Conservation (phyloP, 345 rosid species). For the Euphorbia peplus region DNA sequence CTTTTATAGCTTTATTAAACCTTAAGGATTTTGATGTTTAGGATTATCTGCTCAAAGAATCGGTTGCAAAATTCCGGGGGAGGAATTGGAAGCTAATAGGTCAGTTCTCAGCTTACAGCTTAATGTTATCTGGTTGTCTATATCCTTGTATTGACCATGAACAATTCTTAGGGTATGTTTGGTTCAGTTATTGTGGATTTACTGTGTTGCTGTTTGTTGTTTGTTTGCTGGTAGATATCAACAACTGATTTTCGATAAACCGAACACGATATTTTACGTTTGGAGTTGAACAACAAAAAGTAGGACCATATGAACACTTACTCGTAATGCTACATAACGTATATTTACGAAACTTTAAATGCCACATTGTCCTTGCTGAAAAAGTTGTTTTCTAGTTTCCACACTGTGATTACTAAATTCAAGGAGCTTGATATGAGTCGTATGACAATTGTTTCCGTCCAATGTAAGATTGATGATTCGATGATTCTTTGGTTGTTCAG, state of each 20-base stretch:
- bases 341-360: neutral
- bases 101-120: neutral
- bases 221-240: no score
- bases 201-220: no score
- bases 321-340: neutral
- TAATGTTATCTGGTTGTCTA: neutral
- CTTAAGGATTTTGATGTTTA: slow-evolving; percentile 11
- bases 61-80: slow-evolving; percentile 24
- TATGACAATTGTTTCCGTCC: neutral
- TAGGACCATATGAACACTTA: no score
- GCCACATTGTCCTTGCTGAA: neutral
- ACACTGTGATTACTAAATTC: neutral
- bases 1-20: neutral
- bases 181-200: no score
- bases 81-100: slow-evolving; percentile 32
- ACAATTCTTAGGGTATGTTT: neutral
- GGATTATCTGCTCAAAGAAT: slow-evolving; percentile 23
- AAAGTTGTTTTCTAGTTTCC: neutral
- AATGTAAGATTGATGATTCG: neutral
- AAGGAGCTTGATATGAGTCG: neutral
- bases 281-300: no score
- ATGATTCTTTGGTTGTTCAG: slow-evolving; percentile 12
- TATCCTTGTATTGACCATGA: neutral
- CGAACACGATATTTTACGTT: no score
- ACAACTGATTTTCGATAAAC: no score